Base-by-base conservation (phyloP, 495 filamentous ascomycete genomes). In the Clavariopsis aquatica region DNA sequence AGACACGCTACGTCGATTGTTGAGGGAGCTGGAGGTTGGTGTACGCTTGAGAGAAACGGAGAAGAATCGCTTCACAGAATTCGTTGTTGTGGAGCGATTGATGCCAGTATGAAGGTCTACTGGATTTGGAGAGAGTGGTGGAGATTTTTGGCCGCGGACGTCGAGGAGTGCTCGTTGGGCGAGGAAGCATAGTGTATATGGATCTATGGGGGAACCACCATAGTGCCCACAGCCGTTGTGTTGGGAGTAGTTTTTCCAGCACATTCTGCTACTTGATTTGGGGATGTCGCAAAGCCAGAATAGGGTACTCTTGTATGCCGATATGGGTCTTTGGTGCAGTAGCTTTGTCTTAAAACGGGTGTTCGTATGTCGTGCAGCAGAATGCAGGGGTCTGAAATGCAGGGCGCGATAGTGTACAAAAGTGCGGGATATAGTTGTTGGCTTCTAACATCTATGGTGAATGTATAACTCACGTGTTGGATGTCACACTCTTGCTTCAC, bases 141-240 rank as follows among this genome's bases (percentile, higher is more conserved):
- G 49, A 31, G n/a, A 28, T 15, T 3, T 36, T 34, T 6, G 38
- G 38, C 38, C 38, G 12, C 52, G 58, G n/a, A 23, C 9, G 9
- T 28, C 26, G 38, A 27, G 20, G n/a, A 62, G 59, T 0, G 28
- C 43, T 12, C 38, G 27, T 41, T 26, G 24, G 2, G 65, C 65
- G 12, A 5, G 10, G 13, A 17, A 13, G 46, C 65, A 68, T 15
- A 56, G 52, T 2, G 65, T 68, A 27, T 52, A 68, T 12, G 59
- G 52, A 15, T 28, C 20, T 3, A 24, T 10, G 29, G 51, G 17
- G 45, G 34, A 23, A 34, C 20, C 13, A 4, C 43, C 65, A 31
- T 19, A 41, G 59, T 68, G 65, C 6, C 47, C 59, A 34, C 65
- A 68, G 58, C 65, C 59, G 17, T 31, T 34, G 34, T 63, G 65